Evolutionary conservation across 805 yeast genomes (phyloP), one percentile per base, ranked within the genome.

Genomic region (Blastobotrys americana): DNA sequence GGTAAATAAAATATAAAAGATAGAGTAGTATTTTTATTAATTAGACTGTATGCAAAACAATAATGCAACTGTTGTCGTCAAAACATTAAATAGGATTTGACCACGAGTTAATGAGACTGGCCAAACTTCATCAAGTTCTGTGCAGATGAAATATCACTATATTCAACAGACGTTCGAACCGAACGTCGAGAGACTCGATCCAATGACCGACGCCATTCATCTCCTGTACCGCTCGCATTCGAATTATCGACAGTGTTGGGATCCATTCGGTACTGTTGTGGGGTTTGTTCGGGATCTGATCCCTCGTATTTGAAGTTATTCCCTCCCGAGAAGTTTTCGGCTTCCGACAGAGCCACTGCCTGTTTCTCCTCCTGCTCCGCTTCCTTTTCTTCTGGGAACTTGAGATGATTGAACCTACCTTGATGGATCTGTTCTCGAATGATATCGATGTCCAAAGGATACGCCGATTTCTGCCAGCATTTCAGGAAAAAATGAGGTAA

Each of bases 381-480:
- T 34, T 16, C 42, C 19, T 25, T 22, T 34, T 21, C 22, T n/a
- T 39, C 45, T 17, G 25, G 44, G 17, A 42, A 49, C 22, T 40
- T 43, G 27, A 51, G 38, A 31, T 53, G 39, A 28, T 55, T 60
- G 54, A 65, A 80, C 40, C 64, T 69, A 8, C 82, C 82, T 48
- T 61, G 51, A 6, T 61, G 61, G 15, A 68, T 73, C 46, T 72
- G 60, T 51, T 80, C 87, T 45, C 87, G 67, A 42, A 82, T 69
- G 45, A 80, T 77, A 54, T 82, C 88, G 42, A 77, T 68, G 57
- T 82, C 88, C 35, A 61, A 58, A 3, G 89, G 89, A 38, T 54
- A 53, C 57, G 71, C 78, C 50, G 77, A 66, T 44, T 72, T 67
- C 54, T 61, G 73, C 45, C 74, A 51, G 42, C 73, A 66, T 55